Evolutionary conservation across 441 rosid species (phyloP).

Genomic region (Syzygium syzygioides): DNA sequence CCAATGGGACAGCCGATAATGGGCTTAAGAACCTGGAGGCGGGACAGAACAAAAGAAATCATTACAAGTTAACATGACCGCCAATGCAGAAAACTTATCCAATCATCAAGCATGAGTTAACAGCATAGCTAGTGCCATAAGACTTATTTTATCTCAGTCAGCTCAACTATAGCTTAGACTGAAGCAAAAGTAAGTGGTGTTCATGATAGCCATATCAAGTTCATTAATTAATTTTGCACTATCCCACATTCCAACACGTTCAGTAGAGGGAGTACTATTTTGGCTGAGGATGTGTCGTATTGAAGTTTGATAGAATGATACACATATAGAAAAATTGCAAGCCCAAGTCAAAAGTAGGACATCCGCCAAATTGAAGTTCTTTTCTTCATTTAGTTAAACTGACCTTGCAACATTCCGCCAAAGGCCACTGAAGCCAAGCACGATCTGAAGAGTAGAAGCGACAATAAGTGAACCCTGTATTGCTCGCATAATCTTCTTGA

Average conservation of each 20-base stretch:
- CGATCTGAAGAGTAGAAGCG: conserved; percentile 95
- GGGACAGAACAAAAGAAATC: background rate
- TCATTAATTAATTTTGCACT: background rate
- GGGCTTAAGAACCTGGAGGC: conserved; percentile 83
- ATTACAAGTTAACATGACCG: background rate
- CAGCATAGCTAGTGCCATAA: background rate
- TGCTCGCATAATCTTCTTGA: conserved; percentile 82
- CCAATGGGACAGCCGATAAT: conserved; percentile 84
- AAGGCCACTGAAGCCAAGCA: conserved; percentile 95
- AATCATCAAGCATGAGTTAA: background rate
- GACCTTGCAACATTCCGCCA: conserved; percentile 94
- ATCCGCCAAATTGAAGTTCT: background rate
- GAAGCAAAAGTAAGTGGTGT: background rate
- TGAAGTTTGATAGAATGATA: background rate
- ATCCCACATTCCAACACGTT: background rate
- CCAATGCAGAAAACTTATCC: background rate
- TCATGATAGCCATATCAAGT: background rate
- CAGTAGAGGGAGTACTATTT: background rate
- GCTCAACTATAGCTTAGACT: background rate
- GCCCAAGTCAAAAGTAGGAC: background rate
- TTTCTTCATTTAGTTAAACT: background rate
- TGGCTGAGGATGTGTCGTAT: background rate
- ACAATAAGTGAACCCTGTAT: conserved; percentile 90
- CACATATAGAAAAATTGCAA: background rate
- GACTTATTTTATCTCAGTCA: background rate